Base-by-base conservation (phyloP, 2,329 filamentous ascomycete species). In the Colletotrichum brevisporum region DNA sequence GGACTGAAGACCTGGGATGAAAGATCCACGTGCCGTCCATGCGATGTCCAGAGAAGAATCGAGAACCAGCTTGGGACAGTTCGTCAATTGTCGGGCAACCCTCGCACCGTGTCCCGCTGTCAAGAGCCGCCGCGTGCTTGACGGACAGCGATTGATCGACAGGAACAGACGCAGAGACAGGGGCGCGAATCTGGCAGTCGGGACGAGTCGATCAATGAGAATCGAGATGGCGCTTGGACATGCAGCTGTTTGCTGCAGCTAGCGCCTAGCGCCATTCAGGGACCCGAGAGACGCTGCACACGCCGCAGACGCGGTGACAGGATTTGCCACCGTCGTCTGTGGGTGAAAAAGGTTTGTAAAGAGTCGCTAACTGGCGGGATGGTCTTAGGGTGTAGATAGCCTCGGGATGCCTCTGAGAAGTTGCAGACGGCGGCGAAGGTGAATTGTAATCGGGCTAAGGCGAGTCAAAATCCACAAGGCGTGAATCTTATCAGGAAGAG, bases 211-310 rank as follows among this genome's bases (percentile, higher is more conserved):
- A 26, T 52, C 48, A 47, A 59, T 55, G 13, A n/a, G 21, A 41
- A 27, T 10, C 47, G 59, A 36, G 21, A 27, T 12, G 50, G 63
- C 58, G 62, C 63, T 61, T 56, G 47, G 50, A 45, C 50, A 52
- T 48, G 50, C 43, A 12, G 36, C n/a, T 47, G n/a, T 36, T 3
- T 54, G 13, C 67, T 60, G 62, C 67, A 55, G 56, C 67, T 69
- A 67, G 52, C 36, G n/a, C 55, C 56, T 69, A 69, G 67, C 67
- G 67, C 55, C 43, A 9, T 69, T 50, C 39, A 55, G 67, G 62
- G 62, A 63, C 31, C 31, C 31, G 9, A 36, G 16, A 56, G 66
- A 51, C 66, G 62, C 66, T 9, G 21, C n/a, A 67, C 50, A 50
- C 66, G 66, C 66, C 6, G 50, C n/a, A 53, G 24, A 24, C 8